These are phyloP conservation scores for Blastocystis sp. DNA, from an alignment of 352 stramenopile genomes.

Conservation along the genomic window DNA sequence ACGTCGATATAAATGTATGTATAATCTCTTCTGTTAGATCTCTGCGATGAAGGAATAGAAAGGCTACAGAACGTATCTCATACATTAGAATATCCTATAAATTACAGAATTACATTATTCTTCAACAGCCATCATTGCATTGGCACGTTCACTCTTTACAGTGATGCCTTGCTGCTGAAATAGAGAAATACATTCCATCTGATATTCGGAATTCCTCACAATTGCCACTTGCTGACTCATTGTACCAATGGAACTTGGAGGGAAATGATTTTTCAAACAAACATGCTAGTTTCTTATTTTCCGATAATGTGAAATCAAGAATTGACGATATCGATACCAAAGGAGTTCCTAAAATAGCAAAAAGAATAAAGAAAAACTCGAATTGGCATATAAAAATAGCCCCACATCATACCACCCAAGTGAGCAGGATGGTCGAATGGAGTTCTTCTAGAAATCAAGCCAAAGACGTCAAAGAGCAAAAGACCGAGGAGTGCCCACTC, in stretches of 20 bases:
- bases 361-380: not conserved
- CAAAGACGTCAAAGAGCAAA: not conserved
- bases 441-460: not conserved
- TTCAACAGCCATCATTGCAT: not conserved
- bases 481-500: not conserved
- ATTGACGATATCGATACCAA: conserved; percentile 13
- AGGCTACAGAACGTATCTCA: not conserved
- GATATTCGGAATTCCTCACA: not conserved
- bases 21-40: not conserved
- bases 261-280: not conserved
- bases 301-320: not conserved
- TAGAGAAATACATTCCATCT: not conserved
- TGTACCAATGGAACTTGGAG: not conserved
- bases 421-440: conserved; percentile 21
- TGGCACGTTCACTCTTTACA: not conserved
- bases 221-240: not conserved
- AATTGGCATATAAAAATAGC: not conserved
- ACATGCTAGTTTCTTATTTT: conserved; percentile 3
- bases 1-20: not conserved
- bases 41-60: not conserved
- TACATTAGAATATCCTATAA: not conserved
- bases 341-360: not conserved
- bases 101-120: not conserved
- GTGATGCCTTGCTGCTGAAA: not conserved
- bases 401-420: not conserved